Percentiles rank a stretch among this genome's conserved stretches.
These are phyloP conservation scores for Cladosporium velox DNA, from an alignment of 2,329 filamentous ascomycete genomes.

Conservation along the genomic window DNA sequence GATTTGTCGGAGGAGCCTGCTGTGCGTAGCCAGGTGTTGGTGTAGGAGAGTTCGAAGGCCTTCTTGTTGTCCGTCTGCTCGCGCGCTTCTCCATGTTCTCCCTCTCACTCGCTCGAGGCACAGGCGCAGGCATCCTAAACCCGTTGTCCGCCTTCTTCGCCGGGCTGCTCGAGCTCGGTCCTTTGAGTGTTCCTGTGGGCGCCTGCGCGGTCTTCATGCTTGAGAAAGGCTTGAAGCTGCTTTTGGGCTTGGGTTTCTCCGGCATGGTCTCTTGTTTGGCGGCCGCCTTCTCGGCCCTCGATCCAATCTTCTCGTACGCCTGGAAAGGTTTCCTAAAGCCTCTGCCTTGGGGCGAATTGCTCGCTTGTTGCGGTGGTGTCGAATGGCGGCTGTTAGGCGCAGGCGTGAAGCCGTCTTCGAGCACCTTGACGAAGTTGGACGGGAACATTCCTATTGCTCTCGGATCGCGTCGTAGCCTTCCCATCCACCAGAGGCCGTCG, in stretches of 20 bases:
- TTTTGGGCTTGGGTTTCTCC: constrained; percentile 38
- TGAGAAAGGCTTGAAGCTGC: constrained; percentile 50
- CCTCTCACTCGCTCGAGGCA: constrained; percentile 31
- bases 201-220: constrained; percentile 53
- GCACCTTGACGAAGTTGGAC: constrained; percentile 93
- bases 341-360: constrained; percentile 58
- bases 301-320: constrained; percentile 27
- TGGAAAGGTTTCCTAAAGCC: constrained; percentile 43
- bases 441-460: constrained; percentile 91
- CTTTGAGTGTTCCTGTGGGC: constrained; percentile 36
- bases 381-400: constrained; percentile 60
- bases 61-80: neutral
- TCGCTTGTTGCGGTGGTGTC: constrained; percentile 46
- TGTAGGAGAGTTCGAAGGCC: constrained; percentile 35
- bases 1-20: constrained; percentile 6
- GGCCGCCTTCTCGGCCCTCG: constrained; percentile 23
- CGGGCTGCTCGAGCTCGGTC: constrained; percentile 21
- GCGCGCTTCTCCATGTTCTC: constrained; percentile 23
- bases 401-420: constrained; percentile 82
- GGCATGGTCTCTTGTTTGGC: constrained; percentile 28
- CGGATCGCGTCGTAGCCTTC: constrained; percentile 82
- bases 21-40: constrained; percentile 40
- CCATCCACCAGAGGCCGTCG: constrained; percentile 98
- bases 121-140: constrained; percentile 37
- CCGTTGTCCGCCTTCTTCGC: constrained; percentile 30